Evolutionary conservation across 768 basidiomycete species (phyloP).

Genomic region (Strobilomyces confusus): DNA sequence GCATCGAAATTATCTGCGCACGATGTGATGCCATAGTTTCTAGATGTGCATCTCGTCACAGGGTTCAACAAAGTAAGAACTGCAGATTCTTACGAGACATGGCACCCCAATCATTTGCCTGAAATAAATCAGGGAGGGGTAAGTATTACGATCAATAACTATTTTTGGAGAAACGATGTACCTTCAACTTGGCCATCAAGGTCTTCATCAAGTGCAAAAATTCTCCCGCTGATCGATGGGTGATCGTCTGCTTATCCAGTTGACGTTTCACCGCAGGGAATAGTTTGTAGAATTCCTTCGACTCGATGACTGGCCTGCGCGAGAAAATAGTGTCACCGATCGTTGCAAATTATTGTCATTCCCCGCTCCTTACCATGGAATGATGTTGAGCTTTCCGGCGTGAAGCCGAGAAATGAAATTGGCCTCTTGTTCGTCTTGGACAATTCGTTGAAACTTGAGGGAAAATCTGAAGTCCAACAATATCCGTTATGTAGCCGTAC

Average conservation of each 20-base stretch:
- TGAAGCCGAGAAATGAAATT: constrained; percentile 64
- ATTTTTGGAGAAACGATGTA: constrained; percentile 9
- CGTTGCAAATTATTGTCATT: not conserved
- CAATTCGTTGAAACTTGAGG: constrained; percentile 58
- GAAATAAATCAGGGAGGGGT: not conserved
- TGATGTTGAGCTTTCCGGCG: constrained; percentile 49
- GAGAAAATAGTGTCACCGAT: not conserved
- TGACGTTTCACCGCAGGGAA: constrained; percentile 45
- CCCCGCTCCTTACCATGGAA: constrained; percentile 44
- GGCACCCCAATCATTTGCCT: constrained; percentile 62
- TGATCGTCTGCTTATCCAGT: constrained; percentile 45
- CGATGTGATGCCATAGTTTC: constrained; percentile 50
- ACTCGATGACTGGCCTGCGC: constrained; percentile 53
- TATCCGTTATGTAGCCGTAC: not conserved
- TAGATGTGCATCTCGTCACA: constrained; percentile 14
- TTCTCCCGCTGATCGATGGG: constrained; percentile 48
- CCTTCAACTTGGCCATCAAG: constrained; percentile 66
- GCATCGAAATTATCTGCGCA: constrained; percentile 37
- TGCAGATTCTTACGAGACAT: constrained; percentile 46
- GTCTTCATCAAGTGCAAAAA: constrained; percentile 58
- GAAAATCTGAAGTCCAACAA: constrained; percentile 38
- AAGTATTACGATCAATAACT: not conserved
- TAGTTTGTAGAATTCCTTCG: constrained; percentile 54
- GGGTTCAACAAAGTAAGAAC: not conserved
- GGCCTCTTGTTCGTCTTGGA: constrained; percentile 54